Evolutionary conservation across 2,329 filamentous ascomycete species (phyloP), one percentile per base, ranked within the genome.

Genomic region (Diaporthe eres): DNA sequence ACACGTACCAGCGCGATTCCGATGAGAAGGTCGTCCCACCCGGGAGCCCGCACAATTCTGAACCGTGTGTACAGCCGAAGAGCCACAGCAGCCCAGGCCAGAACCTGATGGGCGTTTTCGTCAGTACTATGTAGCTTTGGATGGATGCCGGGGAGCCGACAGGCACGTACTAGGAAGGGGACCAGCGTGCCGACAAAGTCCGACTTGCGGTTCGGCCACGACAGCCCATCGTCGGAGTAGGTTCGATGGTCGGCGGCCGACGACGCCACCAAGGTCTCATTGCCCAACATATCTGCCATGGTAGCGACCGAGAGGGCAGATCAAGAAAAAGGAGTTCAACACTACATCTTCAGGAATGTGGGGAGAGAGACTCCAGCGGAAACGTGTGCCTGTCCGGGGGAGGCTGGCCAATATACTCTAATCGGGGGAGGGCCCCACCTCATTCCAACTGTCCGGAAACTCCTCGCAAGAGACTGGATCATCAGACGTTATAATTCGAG

Each of bases 11-110:
- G n/a, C 22, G 74, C 78, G 39, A 78, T 37, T 15, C 67, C n/a
- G 5, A 79, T 75, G 28, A 79, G 74, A 10, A 75, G 39, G 49
- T 79, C 78, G 34, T 79, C 78, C 78, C 78, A 79, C n/a, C 78
- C 77, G 1, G 75, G 71, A 42, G 77, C 78, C 13, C 72, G 67
- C 2, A 77, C 47, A 12, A 75, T 17, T 22, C 75, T 73, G 22
- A 75, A 65, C 2, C 78, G 77, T 4, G 77, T 76, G 34, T 79
- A 78, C 3, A 79, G 61, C 55, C 78, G 76, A 51, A 78, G 68
- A 15, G 34, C 51, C 25, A 76, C 76, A 25, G 75, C 70, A 0
- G 74, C 49, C 75, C 77, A 79, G 15, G 78, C 71, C 4, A 79
- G 34, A 7, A 58, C 19, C 74, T 75, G 17, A 31, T 25, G 15